A percentile compares a stretch with the other conserved stretches of the same genome.
Evolutionary conservation across 2,329 filamentous ascomycete species (phyloP).

Genomic region (Aspergillus sp.): DNA sequence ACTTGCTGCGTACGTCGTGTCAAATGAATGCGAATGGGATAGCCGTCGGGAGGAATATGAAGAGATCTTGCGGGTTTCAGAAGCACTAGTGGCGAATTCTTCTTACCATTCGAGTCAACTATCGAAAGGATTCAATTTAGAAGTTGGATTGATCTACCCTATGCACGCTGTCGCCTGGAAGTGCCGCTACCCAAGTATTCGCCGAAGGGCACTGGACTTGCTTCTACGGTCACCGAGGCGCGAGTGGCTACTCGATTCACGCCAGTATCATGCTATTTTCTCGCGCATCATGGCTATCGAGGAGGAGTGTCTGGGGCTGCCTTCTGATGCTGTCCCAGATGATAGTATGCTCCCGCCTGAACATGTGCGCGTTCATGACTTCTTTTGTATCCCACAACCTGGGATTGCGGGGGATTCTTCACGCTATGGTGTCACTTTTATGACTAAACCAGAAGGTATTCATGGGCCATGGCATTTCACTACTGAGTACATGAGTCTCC

Average conservation of each 20-base stretch:
- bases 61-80: conserved; percentile 3
- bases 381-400: conserved; percentile 1
- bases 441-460: conserved; percentile 14
- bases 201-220: conserved; percentile 19
- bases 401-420: background rate
- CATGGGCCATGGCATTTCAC: background rate
- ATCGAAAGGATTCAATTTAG: conserved; percentile 13
- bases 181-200: conserved; percentile 21
- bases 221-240: conserved; percentile 14
- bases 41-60: conserved; percentile 10
- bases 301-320: background rate
- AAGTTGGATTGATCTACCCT: conserved; percentile 19
- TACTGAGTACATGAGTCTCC: conserved; percentile 10
- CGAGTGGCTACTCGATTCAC: conserved; percentile 15
- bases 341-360: conserved; percentile 10
- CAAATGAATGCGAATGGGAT: conserved; percentile 17
- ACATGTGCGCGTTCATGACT: conserved; percentile 14
- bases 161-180: conserved; percentile 23
- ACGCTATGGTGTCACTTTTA: conserved; percentile 12
- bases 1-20: conserved; percentile 9
- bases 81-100: background rate
- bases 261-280: conserved; percentile 17
- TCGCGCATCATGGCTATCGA: conserved; percentile 19
- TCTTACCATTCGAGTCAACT: background rate
- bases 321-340: background rate